Base-by-base conservation (phyloP, 1,139 yeast genomes). In the Petasospora rhodanensis region DNA sequence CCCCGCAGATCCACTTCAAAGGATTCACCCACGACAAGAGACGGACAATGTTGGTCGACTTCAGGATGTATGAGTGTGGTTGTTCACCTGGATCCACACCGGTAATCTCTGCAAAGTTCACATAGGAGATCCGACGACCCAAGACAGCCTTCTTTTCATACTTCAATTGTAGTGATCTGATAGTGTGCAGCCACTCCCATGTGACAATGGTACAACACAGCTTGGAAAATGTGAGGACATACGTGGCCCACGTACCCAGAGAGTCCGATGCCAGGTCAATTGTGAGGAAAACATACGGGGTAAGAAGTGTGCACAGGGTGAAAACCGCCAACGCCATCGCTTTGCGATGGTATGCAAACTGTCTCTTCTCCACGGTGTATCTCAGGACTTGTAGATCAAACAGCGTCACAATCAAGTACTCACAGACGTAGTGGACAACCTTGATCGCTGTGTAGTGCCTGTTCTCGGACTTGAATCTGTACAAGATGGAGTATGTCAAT, bases 111-210 rank as follows among this genome's bases (percentile, higher is more conserved):
- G 41, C 41, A 23, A 48, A 51, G 28, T 51, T 43, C 21, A 48
- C 54, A 31, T 47, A 45, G 2, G 54, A 49, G 11, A 51, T 44
- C 36, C 68, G 49, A 49, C 77, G 60, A 3, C 78, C 78, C 28
- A 72, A 53, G 11, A 72, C 68, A 2, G 73, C 72, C 52, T 59
- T 59, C 28, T 68, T 54, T 40, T 72, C 77, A 24, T 54, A 51
- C 22, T 63, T 51, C 40, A 63, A 59, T 39, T 70, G 75, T 28
- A 70, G 47, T 15, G 61, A 52, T 35, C 64, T 53, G 17, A 70
- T 68, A 32, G 66, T 64, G 41, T 56, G 64, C 7, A 70, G 47
- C 78, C 77, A 72, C 51, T 72, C 77, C 77, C 77, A 72, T 1
- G 68, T 54, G 1, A 63, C 57, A 3, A 72, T 61, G 12, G 68